Base-by-base conservation (phyloP, 2,329 filamentous ascomycete genomes). In the Mariannaea elegans region DNA sequence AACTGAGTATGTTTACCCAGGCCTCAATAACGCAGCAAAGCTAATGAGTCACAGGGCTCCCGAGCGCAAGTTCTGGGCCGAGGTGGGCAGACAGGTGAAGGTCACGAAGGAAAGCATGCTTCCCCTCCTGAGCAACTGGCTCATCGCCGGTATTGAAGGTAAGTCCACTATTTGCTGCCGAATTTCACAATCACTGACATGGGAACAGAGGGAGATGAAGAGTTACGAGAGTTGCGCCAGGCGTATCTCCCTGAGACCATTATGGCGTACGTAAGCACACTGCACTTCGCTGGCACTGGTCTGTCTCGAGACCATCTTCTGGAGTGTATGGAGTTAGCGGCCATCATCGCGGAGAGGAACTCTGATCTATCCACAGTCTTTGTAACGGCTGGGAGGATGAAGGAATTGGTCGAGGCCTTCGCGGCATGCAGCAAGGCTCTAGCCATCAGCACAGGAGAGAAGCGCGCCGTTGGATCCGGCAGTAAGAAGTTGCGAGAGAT, bases 221-320 rank as follows among this genome's bases (percentile, higher is more conserved):
- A 91, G 54, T 84, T 93, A 46, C 77, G 78, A 46, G 78, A 82
- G 21, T 86, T 98, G 50, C 88, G 93, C 65, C 84, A 87, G 54
- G 85, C 87, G 0, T 98, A 97, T 75, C 82, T 99, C 3, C 94
- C 95, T 2, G 93, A 97, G 73, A 85, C 92, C 16, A 82, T 97
- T 39, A 83, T 99, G 48, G 92, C 91, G 3, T 97, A 95, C 74
- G 87, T 95, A 72, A 89, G 86, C 69, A 89, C 91, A 2, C 80
- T 98, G 48, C 91, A 96, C 73, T 91, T 90, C 71, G 90, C 91
- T 0, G 93, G 92, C 3, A 88, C 87, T 45, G 84, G 87, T 47
- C 80, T 96, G 41, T 90, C 88, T 44, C 88, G 93, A 41, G 91
- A 94, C 59, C 86, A 90, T 65, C 82, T 97, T 16, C 83, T 95